Evolutionary conservation across 2,329 filamentous ascomycete genomes (phyloP), one percentile per base, ranked within the genome.

Genomic region (Ophiostoma triangulosporum): DNA sequence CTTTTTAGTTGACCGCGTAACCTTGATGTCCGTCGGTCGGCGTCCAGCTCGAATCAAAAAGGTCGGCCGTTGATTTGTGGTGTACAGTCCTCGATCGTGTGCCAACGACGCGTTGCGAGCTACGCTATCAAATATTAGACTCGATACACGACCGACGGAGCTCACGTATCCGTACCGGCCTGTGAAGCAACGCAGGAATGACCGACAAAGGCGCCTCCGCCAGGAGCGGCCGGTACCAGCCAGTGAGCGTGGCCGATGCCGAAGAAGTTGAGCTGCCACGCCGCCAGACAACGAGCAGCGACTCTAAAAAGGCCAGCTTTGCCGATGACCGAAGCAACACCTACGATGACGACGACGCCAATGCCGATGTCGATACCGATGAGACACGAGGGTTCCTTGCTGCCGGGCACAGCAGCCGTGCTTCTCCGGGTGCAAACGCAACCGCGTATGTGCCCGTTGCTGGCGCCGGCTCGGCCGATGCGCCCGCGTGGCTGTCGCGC

Each of bases 361-460:
- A 29, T 29, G 45, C 50, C 14, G 40, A 33, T 4, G 36, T 48
- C 14, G 40, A 33, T 4, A 31, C 29, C 11, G 52, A 57, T 40
- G 57, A 58, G 50, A 54, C 51, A 17, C 51, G 52, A 8, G 50
- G 50, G 5, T 58, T 57, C 6, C 53, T 57, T 22, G 24, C 31
- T 9, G 40, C n/a, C 3, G 27, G 29, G 3, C 17, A 11, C 20
- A 17, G 29, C 26, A 8, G 11, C 14, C 27, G 33, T 45, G 20
- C 38, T 31, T 40, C 14, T 14, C 35, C 14, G 3, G 20, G 8
- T 20, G 8, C n/a, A 5, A 43, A 17, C 2, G 26, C 14, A 15
- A 22, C 15, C 15, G 33, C 33, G n/a, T 43, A n/a, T 22, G 9
- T 45, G 2, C 29, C 31, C 11, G 17, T 40, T 22, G 32, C n/a